These are phyloP conservation scores for Colletotrichum abscissum DNA, from an alignment of 2,329 filamentous ascomycete genomes.

Conservation along the genomic window DNA sequence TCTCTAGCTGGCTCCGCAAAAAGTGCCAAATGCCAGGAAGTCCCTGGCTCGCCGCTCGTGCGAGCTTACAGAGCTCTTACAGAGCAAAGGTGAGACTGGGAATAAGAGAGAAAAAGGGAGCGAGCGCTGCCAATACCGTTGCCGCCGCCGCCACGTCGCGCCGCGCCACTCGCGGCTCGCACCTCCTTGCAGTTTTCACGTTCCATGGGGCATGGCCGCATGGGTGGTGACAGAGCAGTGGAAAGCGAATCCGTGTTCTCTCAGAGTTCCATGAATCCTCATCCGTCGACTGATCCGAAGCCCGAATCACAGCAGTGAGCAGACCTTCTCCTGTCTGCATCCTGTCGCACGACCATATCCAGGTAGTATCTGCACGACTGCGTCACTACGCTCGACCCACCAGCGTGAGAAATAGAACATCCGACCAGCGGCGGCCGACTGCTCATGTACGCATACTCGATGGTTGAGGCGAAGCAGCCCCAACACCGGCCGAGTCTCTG, in stretches of 20 bases:
- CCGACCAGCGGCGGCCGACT: not conserved
- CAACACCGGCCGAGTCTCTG: not conserved
- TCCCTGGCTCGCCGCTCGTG: not conserved
- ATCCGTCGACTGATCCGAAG: too few relatives aligned
- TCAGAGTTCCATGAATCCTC: not conserved
- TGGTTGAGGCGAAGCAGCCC: not conserved
- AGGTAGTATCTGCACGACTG: not conserved
- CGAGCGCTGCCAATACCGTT: not conserved
- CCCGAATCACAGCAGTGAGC: not conserved
- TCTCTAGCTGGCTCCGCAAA: not conserved
- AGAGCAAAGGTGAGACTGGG: not conserved
- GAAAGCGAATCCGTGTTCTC: not conserved
- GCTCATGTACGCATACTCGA: not conserved
- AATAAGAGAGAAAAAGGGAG: not conserved
- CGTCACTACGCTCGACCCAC: constrained; percentile 13
- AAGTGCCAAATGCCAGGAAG: not conserved
- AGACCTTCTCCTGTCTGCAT: not conserved
- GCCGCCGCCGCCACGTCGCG: not conserved
- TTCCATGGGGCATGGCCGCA: not conserved
- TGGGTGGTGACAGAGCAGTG: not conserved
- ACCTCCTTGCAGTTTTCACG: not conserved
- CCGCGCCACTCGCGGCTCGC: not conserved
- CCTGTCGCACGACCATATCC: constrained; percentile 13
- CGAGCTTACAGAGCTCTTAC: not conserved
- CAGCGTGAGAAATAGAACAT: not conserved